Conservation (phyloP, 1,139 yeast species). For the Petasospora fabianii region DNA sequence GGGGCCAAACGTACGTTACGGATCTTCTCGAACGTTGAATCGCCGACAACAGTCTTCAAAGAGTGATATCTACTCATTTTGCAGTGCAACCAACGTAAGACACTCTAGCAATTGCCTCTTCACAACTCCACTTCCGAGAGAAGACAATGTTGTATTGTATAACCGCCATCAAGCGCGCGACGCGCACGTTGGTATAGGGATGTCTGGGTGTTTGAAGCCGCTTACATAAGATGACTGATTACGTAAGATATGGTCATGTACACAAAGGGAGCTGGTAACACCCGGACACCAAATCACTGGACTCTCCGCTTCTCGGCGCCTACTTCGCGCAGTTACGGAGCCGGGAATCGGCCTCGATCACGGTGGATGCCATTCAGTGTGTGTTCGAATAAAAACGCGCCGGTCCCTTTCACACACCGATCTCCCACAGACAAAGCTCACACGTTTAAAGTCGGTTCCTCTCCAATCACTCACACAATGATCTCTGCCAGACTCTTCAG, state of each 20-base stretch:
- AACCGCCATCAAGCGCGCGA: too few species aligned
- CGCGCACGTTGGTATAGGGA: too few species aligned
- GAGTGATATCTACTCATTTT: conserved; percentile 18
- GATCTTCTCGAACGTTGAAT: conserved; percentile 10
- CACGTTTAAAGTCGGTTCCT: too few species aligned
- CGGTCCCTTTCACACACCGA: neutral
- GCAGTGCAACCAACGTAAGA: too few species aligned
- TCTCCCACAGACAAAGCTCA: too few species aligned
- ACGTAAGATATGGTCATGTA: conserved; percentile 1
- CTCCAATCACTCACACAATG: too few species aligned
- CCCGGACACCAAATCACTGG: conserved; percentile 5
- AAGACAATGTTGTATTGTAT: too few species aligned
- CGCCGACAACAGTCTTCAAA: conserved; percentile 18
- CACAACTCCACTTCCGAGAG: too few species aligned
- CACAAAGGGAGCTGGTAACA: too few species aligned
- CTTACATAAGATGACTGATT: conserved; percentile 1
- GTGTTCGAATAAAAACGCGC: conserved; percentile 8
- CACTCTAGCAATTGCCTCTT: too few species aligned
- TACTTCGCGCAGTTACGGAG: conserved; percentile 5
- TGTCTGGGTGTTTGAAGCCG: conserved; percentile 3
- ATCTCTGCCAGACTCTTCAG: conserved; percentile 24
- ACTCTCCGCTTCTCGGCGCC: conserved; percentile 11
- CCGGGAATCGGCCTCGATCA: conserved; percentile 6
- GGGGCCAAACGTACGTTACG: conserved; percentile 9
- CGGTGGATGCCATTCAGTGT: neutral